A percentile compares a stretch with the other conserved stretches of the same genome.
phyloP scores from a whole-genome alignment of 805 yeast genomes.

The Huiozyma naganishii region DNA sequence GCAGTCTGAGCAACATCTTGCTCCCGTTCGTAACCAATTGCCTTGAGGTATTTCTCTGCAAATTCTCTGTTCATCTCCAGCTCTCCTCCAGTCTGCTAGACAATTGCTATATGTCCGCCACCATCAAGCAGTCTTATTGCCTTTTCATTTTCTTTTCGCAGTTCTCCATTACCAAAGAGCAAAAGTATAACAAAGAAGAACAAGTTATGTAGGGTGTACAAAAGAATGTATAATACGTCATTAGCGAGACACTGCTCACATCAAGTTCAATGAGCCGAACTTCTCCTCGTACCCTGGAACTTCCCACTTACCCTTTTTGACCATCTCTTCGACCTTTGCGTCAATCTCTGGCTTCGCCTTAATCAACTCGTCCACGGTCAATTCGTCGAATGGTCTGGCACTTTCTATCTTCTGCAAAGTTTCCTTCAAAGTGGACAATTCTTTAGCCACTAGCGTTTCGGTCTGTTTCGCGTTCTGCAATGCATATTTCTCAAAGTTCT shows the following conservation, averaged over 20 bases:
- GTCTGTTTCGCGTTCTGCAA: conserved; percentile 90
- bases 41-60: conserved; percentile 30
- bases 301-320: conserved; percentile 93
- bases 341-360: conserved; percentile 97
- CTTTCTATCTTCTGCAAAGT: conserved; percentile 89
- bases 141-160: no score
- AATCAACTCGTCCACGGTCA: conserved; percentile 89
- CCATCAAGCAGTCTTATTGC: no score
- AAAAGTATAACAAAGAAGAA: no score
- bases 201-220: background rate
- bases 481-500: conserved; percentile 90
- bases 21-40: conserved; percentile 37
- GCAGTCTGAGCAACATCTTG: conserved; percentile 43
- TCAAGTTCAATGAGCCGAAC: conserved; percentile 93
- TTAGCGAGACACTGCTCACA: conserved; percentile 32
- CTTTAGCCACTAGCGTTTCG: conserved; percentile 77
- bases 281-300: conserved; percentile 98
- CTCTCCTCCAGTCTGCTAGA: background rate
- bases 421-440: conserved; percentile 73
- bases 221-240: background rate
- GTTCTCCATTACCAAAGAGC: no score
- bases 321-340: conserved; percentile 89
- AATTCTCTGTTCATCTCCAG: conserved; percentile 21
- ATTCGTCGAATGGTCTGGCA: conserved; percentile 96
- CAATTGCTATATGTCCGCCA: no score